phyloP scores from a whole-genome alignment of 768 basidiomycete species.

The Rubroboletus pulcherrimus region DNA sequence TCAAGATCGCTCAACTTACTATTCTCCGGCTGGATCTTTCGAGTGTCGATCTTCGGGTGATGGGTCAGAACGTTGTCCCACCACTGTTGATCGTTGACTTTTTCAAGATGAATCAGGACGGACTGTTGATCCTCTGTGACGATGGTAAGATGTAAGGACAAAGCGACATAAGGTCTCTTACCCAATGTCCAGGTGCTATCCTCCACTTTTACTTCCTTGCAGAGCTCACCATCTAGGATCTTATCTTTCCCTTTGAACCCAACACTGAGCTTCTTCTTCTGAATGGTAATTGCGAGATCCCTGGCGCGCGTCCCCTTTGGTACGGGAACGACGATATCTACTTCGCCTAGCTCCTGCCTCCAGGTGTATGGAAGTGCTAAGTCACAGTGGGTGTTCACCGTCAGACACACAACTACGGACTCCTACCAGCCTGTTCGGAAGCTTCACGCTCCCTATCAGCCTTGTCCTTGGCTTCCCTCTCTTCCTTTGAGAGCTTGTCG shows the following conservation, averaged over 20 bases:
- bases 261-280: conserved; percentile 80
- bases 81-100: conserved; percentile 86
- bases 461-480: conserved; percentile 71
- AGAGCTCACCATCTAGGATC: conserved; percentile 86
- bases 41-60: conserved; percentile 95
- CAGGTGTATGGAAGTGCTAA: conserved; percentile 86
- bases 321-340: conserved; percentile 80
- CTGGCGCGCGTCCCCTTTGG: conserved; percentile 82
- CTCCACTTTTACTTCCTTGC: conserved; percentile 91
- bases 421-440: conserved; percentile 80
- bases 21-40: conserved; percentile 91
- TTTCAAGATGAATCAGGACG: conserved; percentile 78
- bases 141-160: conserved; percentile 5
- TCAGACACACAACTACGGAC: conserved; percentile 19
- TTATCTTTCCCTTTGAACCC: conserved; percentile 82
- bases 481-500: conserved; percentile 72
- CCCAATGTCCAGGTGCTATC: conserved; percentile 97
- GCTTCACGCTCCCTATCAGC: conserved; percentile 64
- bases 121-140: conserved; percentile 69
- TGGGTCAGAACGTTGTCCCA: conserved; percentile 96
- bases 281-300: conserved; percentile 68
- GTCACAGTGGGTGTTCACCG: conserved; percentile 10
- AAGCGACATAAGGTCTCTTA: conserved; percentile 36
- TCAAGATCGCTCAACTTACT: conserved; percentile 96
- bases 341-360: conserved; percentile 85